Evolutionary conservation across 805 yeast genomes (phyloP), one percentile per base, ranked within the genome.

Genomic region (Saccharomycopsis malanga): DNA sequence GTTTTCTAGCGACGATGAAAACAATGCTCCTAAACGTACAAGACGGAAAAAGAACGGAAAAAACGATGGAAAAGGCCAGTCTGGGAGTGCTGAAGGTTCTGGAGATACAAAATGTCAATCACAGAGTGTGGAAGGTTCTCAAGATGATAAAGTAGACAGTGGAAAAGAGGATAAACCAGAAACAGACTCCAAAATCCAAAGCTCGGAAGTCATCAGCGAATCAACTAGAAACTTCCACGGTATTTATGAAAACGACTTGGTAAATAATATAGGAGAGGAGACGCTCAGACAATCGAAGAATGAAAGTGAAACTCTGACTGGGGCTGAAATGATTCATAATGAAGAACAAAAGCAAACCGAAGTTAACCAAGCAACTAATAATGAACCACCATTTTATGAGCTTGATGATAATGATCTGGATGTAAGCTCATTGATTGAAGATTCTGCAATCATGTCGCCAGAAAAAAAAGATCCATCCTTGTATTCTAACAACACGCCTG

Each of bases 391-490:
- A 10, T 12, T 32, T 32, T n/a, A 32, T 37, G 40, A 37, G 23
- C n/a, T 37, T 18, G 40, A 37, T 9, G 40, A 37, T 9, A n/a
- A 32, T 18, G 39, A 36, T 5, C 39, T 36, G 39, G 39, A 32
- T 32, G 18, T n/a, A 9, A 32, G 30, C 23, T 46, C 46, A 22
- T 14, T 48, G 4, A 39, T 48, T 25, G 55, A 52, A 5, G 55
- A 49, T 22, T 46, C 51, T 15, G 53, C 44, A 2, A 46, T 52
- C 3, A 42, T 49, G 6, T 49, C 55, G 5, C 53, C 55, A 1
- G 53, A 47, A 17, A 51, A 51, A 34, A 51, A 51, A 36, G 54
- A 51, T 34, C 54, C 54, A 6, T 36, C 53, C 2, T 37, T 51
- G 34, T 51, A 51, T 36, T 35, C 49, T 3, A 49, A 42, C 17